These are phyloP conservation scores for Penicillium brevicompactum DNA, from an alignment of 2,329 filamentous ascomycete genomes.

Conservation along the genomic window DNA sequence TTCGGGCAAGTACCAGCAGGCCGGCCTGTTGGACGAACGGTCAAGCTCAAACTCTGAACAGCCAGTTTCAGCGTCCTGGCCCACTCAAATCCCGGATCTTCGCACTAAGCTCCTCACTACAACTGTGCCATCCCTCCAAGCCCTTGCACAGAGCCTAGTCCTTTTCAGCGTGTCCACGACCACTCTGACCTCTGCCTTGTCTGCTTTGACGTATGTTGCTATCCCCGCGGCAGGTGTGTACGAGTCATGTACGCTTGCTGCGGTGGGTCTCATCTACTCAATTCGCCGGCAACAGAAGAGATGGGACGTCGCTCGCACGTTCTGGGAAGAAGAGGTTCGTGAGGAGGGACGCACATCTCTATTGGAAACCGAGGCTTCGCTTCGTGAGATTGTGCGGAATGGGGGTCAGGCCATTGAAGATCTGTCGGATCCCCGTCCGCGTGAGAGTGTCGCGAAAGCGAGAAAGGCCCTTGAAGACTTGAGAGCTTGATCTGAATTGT, in stretches of 20 bases:
- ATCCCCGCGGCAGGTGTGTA: slow-evolving; percentile 55
- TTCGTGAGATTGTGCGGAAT: slow-evolving; percentile 50
- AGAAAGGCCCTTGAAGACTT: slow-evolving; percentile 49
- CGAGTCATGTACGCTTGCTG: slow-evolving; percentile 61
- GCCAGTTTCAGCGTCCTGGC: slow-evolving; percentile 59
- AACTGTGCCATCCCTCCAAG: slow-evolving; percentile 71
- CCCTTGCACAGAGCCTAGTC: slow-evolving; percentile 72
- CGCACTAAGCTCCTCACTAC: slow-evolving; percentile 67
- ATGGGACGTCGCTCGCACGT: slow-evolving; percentile 57
- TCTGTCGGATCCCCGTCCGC: slow-evolving; percentile 43
- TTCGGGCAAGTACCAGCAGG: slow-evolving; percentile 72
- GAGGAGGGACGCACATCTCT: slow-evolving; percentile 62
- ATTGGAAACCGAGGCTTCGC: slow-evolving; percentile 53
- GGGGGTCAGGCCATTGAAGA: slow-evolving; percentile 43
- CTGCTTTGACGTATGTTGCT: slow-evolving; percentile 58
- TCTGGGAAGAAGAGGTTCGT: slow-evolving; percentile 55
- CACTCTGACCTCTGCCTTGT: slow-evolving; percentile 60
- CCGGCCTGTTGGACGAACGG: slow-evolving; percentile 52
- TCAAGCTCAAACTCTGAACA: slow-evolving; percentile 4
- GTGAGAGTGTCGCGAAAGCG: slow-evolving; percentile 50
- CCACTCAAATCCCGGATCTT: slow-evolving; percentile 70
- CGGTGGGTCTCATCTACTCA: slow-evolving; percentile 60
- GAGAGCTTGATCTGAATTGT: slow-evolving; percentile 19
- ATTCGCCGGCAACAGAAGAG: slow-evolving; percentile 59
- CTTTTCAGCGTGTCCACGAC: slow-evolving; percentile 75